Conservation (phyloP, 305 asterid genomes). For the Euphrasia arctica region DNA sequence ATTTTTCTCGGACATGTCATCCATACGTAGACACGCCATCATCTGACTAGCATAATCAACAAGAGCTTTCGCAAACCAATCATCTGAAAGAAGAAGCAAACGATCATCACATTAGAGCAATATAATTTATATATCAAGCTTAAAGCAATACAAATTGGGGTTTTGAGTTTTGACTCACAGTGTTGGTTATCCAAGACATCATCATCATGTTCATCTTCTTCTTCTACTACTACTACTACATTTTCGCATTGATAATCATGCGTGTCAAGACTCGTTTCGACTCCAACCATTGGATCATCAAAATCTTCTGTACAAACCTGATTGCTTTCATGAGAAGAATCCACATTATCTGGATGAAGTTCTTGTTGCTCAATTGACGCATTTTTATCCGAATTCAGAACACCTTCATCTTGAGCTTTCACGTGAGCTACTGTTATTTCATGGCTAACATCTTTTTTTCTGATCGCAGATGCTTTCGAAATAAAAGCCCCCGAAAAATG, state of each 20-base stretch:
- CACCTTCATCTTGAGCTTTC: slow-evolving; percentile 1
- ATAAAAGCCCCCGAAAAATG: slow-evolving; percentile 9
- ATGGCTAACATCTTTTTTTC: not conserved
- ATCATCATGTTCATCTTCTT: not conserved
- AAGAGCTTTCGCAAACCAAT: slow-evolving; percentile 1
- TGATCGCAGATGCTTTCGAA: not conserved
- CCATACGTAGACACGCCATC: slow-evolving; percentile 22
- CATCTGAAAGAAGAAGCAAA: slow-evolving; percentile 8
- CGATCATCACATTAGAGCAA: not conserved
- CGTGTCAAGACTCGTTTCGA: not conserved
- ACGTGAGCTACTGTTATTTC: slow-evolving; percentile 6
- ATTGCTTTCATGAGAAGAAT: not conserved
- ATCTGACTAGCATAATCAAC: slow-evolving; percentile 13
- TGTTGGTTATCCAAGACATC: not conserved
- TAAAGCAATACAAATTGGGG: not conserved
- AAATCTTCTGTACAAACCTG: not conserved
- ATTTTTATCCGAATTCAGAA: not conserved
- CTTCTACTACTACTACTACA: slow-evolving; percentile 10
- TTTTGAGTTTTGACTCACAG: slow-evolving; percentile 19
- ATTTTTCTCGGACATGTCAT: slow-evolving; percentile 4
- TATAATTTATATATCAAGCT: not conserved
- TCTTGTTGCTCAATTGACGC: not conserved
- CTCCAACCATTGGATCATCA: not conserved
- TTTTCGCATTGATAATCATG: too few relatives aligned
- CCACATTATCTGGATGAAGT: not conserved